These are phyloP conservation scores for Apiospora arundinis DNA, from an alignment of 2,329 filamentous ascomycete species.

Conservation along the genomic window DNA sequence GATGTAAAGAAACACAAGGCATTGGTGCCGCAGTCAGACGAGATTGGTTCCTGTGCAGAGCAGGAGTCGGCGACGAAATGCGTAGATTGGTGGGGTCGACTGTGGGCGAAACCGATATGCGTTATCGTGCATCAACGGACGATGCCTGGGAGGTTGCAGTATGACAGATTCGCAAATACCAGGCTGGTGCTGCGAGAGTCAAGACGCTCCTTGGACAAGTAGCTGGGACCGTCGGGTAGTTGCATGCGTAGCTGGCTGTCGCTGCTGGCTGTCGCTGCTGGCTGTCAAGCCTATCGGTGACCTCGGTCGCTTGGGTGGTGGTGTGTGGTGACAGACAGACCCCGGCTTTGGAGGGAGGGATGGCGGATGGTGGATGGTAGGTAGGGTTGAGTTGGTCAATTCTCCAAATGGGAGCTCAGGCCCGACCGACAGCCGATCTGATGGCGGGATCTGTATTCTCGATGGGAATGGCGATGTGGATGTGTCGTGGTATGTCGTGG, in stretches of 20 bases:
- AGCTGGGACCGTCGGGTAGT: neutral
- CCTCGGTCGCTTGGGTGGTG: neutral
- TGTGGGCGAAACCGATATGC: neutral
- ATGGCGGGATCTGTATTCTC: neutral
- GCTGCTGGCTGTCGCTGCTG: neutral
- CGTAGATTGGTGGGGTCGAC: conserved; percentile 4
- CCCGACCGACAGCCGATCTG: neutral
- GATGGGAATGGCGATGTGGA: neutral
- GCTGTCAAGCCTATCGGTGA: neutral
- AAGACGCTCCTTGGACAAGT: neutral
- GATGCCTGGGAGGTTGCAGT: neutral
- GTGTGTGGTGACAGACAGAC: neutral
- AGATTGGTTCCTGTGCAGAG: neutral
- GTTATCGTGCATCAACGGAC: conserved; percentile 9
- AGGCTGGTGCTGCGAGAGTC: neutral
- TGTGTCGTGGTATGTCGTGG: neutral
- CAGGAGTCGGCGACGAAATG: neutral
- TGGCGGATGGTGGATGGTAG: neutral
- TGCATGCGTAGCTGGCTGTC: conserved; percentile 7
- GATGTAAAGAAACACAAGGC: neutral
- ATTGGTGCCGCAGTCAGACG: neutral
- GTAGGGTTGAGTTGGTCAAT: conserved; percentile 3
- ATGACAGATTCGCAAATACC: conserved; percentile 1
- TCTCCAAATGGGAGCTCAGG: neutral
- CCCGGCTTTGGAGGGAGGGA: neutral